Percentiles rank a stretch among this genome's conserved stretches.
phyloP scores from a whole-genome alignment of 2,329 filamentous ascomycete genomes.

The Trichoderma semiorbis region DNA sequence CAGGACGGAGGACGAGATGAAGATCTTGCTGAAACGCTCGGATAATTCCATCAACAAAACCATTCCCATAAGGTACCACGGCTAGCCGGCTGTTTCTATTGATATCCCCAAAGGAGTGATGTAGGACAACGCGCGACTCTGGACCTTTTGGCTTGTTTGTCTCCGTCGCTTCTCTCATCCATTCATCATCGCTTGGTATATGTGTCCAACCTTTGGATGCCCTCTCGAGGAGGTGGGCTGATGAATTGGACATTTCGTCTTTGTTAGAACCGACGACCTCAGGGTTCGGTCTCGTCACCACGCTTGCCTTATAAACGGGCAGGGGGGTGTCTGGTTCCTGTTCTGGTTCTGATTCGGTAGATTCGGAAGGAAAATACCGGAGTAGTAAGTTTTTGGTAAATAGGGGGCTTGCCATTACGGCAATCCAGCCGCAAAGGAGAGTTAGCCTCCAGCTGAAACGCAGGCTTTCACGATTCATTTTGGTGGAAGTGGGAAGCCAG shows the following conservation, averaged over 20 bases:
- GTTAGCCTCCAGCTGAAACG: not conserved
- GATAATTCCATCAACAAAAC: not conserved
- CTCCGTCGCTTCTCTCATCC: not conserved
- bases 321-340: no score
- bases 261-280: not conserved
- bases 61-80: not conserved
- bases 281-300: not conserved
- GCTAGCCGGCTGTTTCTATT: not conserved
- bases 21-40: constrained; percentile 19
- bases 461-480: not conserved
- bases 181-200: not conserved
- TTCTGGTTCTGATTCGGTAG: not conserved
- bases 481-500: no score
- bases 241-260: not conserved
- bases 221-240: not conserved
- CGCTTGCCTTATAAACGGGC: not conserved
- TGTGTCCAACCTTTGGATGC: not conserved
- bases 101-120: not conserved
- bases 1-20: constrained; percentile 22
- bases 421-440: not conserved
- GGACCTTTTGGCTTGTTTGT: constrained; percentile 7
- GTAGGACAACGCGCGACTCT: not conserved
- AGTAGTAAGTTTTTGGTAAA: not conserved
- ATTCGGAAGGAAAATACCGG: not conserved
- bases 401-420: not conserved